phyloP scores from a whole-genome alignment of 2,329 filamentous ascomycete species.

The Tolypocladium endophyticum region DNA sequence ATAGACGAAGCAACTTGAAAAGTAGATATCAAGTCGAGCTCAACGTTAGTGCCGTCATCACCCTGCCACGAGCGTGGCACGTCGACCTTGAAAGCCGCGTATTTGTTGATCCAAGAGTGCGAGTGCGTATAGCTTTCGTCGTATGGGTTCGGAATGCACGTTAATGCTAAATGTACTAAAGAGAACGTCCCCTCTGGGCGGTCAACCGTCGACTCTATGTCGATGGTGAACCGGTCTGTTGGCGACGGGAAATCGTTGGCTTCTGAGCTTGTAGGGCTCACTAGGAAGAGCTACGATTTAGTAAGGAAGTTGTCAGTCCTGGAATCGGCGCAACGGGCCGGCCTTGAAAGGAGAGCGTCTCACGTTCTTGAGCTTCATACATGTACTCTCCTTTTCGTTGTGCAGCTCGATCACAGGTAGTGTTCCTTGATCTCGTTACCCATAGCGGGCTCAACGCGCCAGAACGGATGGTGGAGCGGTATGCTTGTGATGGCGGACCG shows the following conservation, averaged over 20 bases:
- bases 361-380: slow-evolving; percentile 16
- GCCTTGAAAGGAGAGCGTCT: slow-evolving; percentile 8
- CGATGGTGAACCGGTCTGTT: slow-evolving; percentile 16
- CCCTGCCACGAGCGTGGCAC: slow-evolving; percentile 18
- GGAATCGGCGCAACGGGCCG: slow-evolving; percentile 22
- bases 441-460: background rate
- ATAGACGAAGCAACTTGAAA: slow-evolving; percentile 46
- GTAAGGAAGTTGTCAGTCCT: slow-evolving; percentile 16
- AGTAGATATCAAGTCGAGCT: slow-evolving; percentile 48
- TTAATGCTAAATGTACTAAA: slow-evolving; percentile 13
- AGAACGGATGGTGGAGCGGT: background rate
- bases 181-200: slow-evolving; percentile 11
- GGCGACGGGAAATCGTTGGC: slow-evolving; percentile 15
- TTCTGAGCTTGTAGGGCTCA: slow-evolving; percentile 10
- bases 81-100: slow-evolving; percentile 23
- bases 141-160: slow-evolving; percentile 20
- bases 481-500: background rate
- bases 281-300: slow-evolving; percentile 21
- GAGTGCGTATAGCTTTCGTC: slow-evolving; percentile 6
- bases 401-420: slow-evolving; percentile 24
- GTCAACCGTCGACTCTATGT: slow-evolving; percentile 13
- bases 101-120: slow-evolving; percentile 8
- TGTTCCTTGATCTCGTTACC: background rate
- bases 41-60: slow-evolving; percentile 10
- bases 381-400: slow-evolving; percentile 18